A percentile compares a stretch with the other conserved stretches of the same genome.
phyloP scores from a whole-genome alignment of 2,329 filamentous ascomycete species.

The Cordyceps tenuipes region DNA sequence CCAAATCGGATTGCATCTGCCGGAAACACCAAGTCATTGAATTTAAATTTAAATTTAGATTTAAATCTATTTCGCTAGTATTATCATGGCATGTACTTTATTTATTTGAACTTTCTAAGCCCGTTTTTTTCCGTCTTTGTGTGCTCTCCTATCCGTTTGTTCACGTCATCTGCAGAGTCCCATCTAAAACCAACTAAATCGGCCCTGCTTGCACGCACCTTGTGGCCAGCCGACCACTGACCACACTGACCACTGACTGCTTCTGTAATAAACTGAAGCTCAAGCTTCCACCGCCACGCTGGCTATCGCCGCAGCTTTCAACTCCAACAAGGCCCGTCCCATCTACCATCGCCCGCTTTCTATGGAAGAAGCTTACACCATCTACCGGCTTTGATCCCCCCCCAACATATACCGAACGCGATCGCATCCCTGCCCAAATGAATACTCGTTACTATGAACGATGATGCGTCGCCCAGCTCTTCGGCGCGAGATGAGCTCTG shows the following conservation, averaged over 20 bases:
- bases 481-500: conserved; percentile 22
- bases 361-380: not conserved
- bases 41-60: not conserved
- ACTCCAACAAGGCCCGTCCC: not conserved
- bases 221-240: not conserved
- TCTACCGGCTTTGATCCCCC: not conserved
- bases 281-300: not conserved
- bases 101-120: not conserved
- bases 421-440: conserved; percentile 20
- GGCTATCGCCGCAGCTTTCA: not conserved
- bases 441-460: conserved; percentile 39
- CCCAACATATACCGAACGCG: not conserved
- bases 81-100: not conserved
- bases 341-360: not conserved
- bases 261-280: not conserved
- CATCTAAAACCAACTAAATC: not conserved
- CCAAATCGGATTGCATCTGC: not conserved
- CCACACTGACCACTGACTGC: not conserved
- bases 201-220: not conserved
- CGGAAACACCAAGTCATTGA: not conserved
- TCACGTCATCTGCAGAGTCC: not conserved
- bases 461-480: conserved; percentile 38
- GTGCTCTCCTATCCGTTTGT: not conserved
- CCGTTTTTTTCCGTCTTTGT: not conserved
- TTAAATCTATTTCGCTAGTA: not conserved